These are phyloP conservation scores for Solanum pinnatisectum DNA, from an alignment of 257 asterid species.

Conservation along the genomic window DNA sequence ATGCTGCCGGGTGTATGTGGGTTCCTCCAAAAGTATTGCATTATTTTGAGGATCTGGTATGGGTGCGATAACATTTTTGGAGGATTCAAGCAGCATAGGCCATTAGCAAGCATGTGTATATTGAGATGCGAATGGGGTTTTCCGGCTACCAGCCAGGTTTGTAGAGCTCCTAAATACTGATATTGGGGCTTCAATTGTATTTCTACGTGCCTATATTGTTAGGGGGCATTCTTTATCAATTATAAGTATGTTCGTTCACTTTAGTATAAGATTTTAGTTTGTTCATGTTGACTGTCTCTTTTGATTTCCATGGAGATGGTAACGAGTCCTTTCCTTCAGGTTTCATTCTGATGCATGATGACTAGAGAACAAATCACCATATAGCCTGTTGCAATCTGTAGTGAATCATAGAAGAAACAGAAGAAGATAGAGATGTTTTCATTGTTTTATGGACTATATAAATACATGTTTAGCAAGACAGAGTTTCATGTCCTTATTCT, in stretches of 20 bases:
- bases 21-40: not conserved
- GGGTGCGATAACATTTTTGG: not conserved
- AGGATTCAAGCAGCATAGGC: not conserved
- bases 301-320: not conserved
- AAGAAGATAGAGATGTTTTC: constrained; percentile 60
- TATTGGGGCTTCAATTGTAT: not conserved
- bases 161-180: not conserved
- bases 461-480: constrained; percentile 71
- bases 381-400: not conserved
- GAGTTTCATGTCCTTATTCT: constrained; percentile 92
- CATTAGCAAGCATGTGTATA: not conserved
- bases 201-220: not conserved
- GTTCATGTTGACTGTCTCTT: not conserved
- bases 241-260: not conserved
- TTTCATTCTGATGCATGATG: not conserved
- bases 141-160: not conserved
- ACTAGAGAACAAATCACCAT: not conserved
- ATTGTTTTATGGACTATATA: constrained; percentile 75
- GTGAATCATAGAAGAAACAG: constrained; percentile 5
- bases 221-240: not conserved
- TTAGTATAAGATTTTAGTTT: not conserved
- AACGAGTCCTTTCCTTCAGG: not conserved
- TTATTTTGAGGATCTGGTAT: not conserved
- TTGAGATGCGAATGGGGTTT: not conserved
- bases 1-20: not conserved